These are phyloP conservation scores for Fusarium napiforme DNA, from an alignment of 2,329 filamentous ascomycete species.

Conservation along the genomic window DNA sequence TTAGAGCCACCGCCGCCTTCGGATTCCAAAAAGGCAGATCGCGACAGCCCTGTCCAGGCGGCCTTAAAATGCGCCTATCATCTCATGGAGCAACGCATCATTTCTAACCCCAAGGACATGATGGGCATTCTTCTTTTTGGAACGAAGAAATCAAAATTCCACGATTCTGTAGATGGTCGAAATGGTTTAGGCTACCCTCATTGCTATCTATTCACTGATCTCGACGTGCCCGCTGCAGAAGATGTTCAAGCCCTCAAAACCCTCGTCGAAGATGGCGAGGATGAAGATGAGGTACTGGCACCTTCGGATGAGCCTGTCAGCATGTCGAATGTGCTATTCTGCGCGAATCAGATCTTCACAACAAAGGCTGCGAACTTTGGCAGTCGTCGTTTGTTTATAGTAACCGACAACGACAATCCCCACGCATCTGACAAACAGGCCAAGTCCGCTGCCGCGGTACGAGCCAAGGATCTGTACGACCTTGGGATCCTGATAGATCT, in stretches of 20 bases:
- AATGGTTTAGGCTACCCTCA: slow-evolving; percentile 79
- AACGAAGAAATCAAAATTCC: slow-evolving; percentile 84
- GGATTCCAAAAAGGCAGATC: slow-evolving; percentile 79
- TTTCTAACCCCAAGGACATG: slow-evolving; percentile 95
- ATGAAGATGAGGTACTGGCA: slow-evolving; percentile 73
- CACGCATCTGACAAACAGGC: slow-evolving; percentile 77
- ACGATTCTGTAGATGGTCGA: slow-evolving; percentile 71
- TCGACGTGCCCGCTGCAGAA: slow-evolving; percentile 86
- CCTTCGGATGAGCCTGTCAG: slow-evolving; percentile 76
- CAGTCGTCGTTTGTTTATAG: slow-evolving; percentile 91
- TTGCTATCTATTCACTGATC: slow-evolving; percentile 89
- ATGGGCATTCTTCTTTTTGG: slow-evolving; percentile 95
- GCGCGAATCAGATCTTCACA: slow-evolving; percentile 95
- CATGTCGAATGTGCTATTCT: slow-evolving; percentile 93
- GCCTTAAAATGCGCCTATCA: slow-evolving; percentile 94
- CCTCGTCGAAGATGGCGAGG: slow-evolving; percentile 82
- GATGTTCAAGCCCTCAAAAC: slow-evolving; percentile 84
- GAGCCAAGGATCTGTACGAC: slow-evolving; percentile 95
- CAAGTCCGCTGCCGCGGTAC: slow-evolving; percentile 80
- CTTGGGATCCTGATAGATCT: slow-evolving; percentile 91
- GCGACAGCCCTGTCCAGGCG: slow-evolving; percentile 81
- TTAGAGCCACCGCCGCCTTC: slow-evolving; percentile 71
- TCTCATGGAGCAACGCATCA: slow-evolving; percentile 98
- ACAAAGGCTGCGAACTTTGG: slow-evolving; percentile 95
- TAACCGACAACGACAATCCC: slow-evolving; percentile 93